A percentile compares a stretch with the other conserved stretches of the same genome.
Conservation (phyloP, 176 grass and related monocot genomes). For the Oryza brachyantha region DNA sequence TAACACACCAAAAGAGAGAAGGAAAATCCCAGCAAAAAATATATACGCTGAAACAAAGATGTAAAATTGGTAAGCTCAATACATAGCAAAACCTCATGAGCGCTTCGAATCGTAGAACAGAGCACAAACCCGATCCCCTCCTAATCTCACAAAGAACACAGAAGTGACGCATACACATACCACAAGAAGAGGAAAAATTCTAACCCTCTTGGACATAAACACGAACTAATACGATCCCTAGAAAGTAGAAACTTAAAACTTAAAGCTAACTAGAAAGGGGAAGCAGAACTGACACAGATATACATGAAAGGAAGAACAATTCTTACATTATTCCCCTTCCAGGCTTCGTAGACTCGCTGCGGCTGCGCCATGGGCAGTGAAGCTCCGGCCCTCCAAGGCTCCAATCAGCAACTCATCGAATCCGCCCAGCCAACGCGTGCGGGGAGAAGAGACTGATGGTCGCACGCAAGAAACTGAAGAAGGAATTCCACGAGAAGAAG, state of each 20-base stretch:
- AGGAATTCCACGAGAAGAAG: neutral
- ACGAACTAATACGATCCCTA: neutral
- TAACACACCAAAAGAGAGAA: neutral
- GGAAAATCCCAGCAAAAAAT: neutral
- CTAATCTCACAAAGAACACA: neutral
- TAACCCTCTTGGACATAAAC: neutral
- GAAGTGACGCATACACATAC: neutral
- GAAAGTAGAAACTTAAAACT: too few relatives aligned
- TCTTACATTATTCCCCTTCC: constrained; percentile 85
- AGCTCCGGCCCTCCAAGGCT: neutral
- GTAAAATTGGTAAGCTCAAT: neutral
- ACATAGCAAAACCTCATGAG: neutral
- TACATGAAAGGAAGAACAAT: neutral
- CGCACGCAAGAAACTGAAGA: neutral
- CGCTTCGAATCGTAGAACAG: neutral
- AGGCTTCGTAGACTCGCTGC: constrained; percentile 60
- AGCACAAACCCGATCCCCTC: neutral
- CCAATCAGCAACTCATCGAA: constrained; percentile 6
- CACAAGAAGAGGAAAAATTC: neutral
- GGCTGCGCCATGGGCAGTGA: constrained; percentile 49
- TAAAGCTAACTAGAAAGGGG: neutral
- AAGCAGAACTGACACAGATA: neutral
- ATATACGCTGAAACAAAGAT: neutral
- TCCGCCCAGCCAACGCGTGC: neutral
- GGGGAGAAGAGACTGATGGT: neutral